These are phyloP conservation scores for Macrocybe sp. DNA, from an alignment of 1,284 basidiomycete species.

Conservation along the genomic window DNA sequence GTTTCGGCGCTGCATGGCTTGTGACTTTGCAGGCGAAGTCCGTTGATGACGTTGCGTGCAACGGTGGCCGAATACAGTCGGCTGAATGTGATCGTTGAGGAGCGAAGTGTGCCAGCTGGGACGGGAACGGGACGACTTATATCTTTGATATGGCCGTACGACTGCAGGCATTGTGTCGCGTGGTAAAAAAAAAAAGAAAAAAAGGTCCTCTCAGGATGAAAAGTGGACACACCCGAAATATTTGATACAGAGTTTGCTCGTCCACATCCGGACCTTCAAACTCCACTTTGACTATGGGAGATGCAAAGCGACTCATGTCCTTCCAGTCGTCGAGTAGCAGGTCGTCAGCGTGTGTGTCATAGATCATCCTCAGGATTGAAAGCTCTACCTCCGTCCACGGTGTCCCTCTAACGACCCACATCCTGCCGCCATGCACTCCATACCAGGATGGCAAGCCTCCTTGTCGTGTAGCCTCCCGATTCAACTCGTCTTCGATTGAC, in stretches of 20 bases:
- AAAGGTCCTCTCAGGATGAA: slow-evolving; percentile 4
- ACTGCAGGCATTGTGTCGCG: slow-evolving; percentile 39
- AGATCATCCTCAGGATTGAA: not conserved
- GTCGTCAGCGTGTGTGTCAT: slow-evolving; percentile 4
- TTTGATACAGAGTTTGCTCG: slow-evolving; percentile 70
- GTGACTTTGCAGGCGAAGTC: slow-evolving; percentile 40
- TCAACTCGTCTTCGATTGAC: slow-evolving; percentile 44
- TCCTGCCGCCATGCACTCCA: slow-evolving; percentile 46
- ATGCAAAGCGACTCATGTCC: slow-evolving; percentile 84
- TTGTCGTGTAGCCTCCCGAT: slow-evolving; percentile 34
- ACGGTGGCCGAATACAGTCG: slow-evolving; percentile 69
- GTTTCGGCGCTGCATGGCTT: slow-evolving; percentile 10
- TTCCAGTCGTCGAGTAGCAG: slow-evolving; percentile 23
- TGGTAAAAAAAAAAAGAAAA: no score
- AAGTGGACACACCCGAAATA: slow-evolving; percentile 54
- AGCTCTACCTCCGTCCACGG: slow-evolving; percentile 78
- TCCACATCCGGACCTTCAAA: slow-evolving; percentile 85
- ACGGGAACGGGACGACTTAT: slow-evolving; percentile 60
- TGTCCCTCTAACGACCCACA: slow-evolving; percentile 79
- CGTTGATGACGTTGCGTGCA: slow-evolving; percentile 85
- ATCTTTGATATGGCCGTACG: slow-evolving; percentile 78
- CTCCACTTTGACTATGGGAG: slow-evolving; percentile 65
- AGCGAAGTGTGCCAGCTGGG: slow-evolving; percentile 66
- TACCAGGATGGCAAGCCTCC: slow-evolving; percentile 65
- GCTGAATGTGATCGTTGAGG: slow-evolving; percentile 57